Evolutionary conservation across 805 yeast genomes (phyloP), one percentile per base, ranked within the genome.

Genomic region (Cyberlindnera japonica): DNA sequence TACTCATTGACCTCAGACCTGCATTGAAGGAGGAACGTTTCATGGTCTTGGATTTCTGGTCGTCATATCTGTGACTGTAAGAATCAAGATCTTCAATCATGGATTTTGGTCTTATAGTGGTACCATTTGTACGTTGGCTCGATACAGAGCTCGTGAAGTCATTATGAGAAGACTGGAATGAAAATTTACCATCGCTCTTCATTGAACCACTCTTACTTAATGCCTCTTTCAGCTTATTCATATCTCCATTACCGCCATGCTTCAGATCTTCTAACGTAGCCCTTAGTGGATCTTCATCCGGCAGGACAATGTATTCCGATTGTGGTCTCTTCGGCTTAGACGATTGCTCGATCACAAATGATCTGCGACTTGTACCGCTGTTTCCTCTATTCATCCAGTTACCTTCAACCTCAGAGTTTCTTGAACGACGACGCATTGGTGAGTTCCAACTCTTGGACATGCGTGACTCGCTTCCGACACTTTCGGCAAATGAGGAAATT

Each of bases 251-350:
- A 20, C 75, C 63, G 38, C 70, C 70, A 14, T 62, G 49, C 29
- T 62, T 61, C 36, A 67, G 50, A 36, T 68, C 70, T 42, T 72
- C 75, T 38, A 77, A 57, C 2, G 80, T 80, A 3, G 77, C 75
- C 24, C 76, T 69, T 32, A 78, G 57, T 8, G 81, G 81, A 49
- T 77, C 80, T 15, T 52, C 54, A 33, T 47, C 40, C 2, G 51
- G 46, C 14, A 53, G 44, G 10, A 49, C 42, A 13, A 50, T 40
- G 17, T 37, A 42, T 14, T 31, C 33, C 5, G 26, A 33, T 10
- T 38, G 35, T 12, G 36, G 21, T 4, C 28, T 34, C 14, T 26
- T 49, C 14, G 9, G 3, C 13, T 37, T 24, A 4, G 41, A 30
- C 15, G 15, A 5, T 12, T 42, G 45, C 3, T 51, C 56, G 20